phyloP scores from a whole-genome alignment of 1,284 basidiomycete species.

The Trametes versicolor region DNA sequence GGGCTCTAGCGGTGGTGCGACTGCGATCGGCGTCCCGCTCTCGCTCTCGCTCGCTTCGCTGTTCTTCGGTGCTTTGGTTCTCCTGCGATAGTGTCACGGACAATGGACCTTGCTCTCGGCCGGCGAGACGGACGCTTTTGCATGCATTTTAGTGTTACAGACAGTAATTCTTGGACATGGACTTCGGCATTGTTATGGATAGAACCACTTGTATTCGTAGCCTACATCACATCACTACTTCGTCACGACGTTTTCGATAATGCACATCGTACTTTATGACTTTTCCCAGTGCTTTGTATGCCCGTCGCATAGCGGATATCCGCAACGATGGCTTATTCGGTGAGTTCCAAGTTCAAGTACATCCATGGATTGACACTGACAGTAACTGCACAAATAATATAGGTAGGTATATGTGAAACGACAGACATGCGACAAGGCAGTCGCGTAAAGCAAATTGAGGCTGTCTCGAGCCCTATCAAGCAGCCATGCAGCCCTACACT shows the following conservation, averaged over 20 bases:
- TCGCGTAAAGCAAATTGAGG: not conserved
- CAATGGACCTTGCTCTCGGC: not conserved
- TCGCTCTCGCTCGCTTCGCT: constrained; percentile 6
- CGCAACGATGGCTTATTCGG: not conserved
- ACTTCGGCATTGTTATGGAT: not conserved
- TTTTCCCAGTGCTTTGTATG: too few species aligned
- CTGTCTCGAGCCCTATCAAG: not conserved
- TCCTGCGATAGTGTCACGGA: not conserved
- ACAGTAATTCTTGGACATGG: constrained; percentile 15
- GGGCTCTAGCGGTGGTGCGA: constrained; percentile 40
- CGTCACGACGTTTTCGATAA: constrained; percentile 6
- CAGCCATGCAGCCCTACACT: not conserved
- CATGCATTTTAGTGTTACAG: constrained; percentile 2
- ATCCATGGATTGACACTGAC: not conserved
- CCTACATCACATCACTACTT: constrained; percentile 11
- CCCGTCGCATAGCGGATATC: not conserved
- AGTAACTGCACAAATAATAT: constrained; percentile 2
- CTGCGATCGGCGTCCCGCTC: not conserved
- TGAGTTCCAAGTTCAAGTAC: constrained; percentile 3
- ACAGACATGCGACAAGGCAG: not conserved
- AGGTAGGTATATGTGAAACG: not conserved
- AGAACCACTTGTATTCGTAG: constrained; percentile 14
- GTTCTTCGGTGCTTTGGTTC: constrained; percentile 2
- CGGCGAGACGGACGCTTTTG: constrained; percentile 13
- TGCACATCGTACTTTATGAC: constrained; percentile 1